These are phyloP conservation scores for Diplodia seriata DNA, from an alignment of 2,329 filamentous ascomycete genomes.

Conservation along the genomic window DNA sequence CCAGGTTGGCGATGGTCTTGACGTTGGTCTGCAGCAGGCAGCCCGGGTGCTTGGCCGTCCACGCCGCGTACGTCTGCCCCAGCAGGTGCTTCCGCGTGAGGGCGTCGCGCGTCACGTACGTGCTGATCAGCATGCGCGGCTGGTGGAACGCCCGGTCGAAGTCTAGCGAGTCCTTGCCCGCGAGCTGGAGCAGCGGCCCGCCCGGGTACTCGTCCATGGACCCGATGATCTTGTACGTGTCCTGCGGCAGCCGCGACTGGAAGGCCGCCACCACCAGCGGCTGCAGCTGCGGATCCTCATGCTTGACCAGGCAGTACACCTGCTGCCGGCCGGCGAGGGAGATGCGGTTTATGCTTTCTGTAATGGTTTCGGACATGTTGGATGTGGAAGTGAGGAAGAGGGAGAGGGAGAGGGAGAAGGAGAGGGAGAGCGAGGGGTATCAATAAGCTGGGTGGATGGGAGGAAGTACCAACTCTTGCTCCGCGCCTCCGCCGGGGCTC, in stretches of 20 bases:
- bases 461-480: not conserved
- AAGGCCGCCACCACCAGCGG: constrained; percentile 79
- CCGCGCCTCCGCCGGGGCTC: not conserved
- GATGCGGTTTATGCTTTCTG: not conserved
- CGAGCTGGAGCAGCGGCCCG: constrained; percentile 73
- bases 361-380: constrained; percentile 1
- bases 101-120: constrained; percentile 94
- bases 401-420: too few species aligned
- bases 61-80: constrained; percentile 80
- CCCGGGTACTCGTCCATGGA: constrained; percentile 52
- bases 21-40: constrained; percentile 74
- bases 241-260: constrained; percentile 63
- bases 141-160: constrained; percentile 77
- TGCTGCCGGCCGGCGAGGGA: not conserved
- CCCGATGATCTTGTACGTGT: constrained; percentile 63
- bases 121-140: constrained; percentile 73
- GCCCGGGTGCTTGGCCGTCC: constrained; percentile 81
- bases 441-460: not conserved
- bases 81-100: constrained; percentile 96
- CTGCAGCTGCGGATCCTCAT: constrained; percentile 84
- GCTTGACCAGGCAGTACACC: constrained; percentile 12
- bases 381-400: too few species aligned
- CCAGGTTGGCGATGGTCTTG: constrained; percentile 82
- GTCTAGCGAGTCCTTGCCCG: constrained; percentile 84
- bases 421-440: too few species aligned